Evolutionary conservation across 768 basidiomycete genomes (phyloP).

Genomic region (Thelephora ganbajun): DNA sequence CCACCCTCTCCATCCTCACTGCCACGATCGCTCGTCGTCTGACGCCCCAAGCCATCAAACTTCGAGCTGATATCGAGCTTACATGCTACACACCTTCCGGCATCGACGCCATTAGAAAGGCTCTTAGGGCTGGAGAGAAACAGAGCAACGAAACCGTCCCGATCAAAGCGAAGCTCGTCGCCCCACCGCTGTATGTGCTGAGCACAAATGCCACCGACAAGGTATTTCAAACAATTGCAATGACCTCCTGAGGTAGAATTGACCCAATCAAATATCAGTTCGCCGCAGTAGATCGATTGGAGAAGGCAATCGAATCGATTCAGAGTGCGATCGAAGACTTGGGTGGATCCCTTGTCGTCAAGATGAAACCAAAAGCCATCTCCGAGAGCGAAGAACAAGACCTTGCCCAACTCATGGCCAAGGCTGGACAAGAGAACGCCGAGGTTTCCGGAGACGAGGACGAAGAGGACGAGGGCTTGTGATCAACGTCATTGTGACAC

Average conservation of each 20-base stretch:
- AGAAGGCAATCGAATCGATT: conserved; percentile 87
- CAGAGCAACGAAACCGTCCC: conserved; percentile 83
- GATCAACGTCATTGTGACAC: not conserved
- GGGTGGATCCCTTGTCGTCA: conserved; percentile 79
- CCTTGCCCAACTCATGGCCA: conserved; percentile 92
- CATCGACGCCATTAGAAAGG: conserved; percentile 92
- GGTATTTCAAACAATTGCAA: conserved; percentile 22
- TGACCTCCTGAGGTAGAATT: not conserved
- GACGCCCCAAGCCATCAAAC: conserved; percentile 97
- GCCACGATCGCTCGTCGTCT: conserved; percentile 85
- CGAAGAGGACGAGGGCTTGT: conserved; percentile 41
- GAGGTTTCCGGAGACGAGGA: conserved; percentile 94
- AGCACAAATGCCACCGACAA: conserved; percentile 97
- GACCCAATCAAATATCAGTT: conserved; percentile 27
- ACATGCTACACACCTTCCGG: conserved; percentile 94
- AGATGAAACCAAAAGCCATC: conserved; percentile 99
- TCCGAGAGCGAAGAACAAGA: conserved; percentile 97
- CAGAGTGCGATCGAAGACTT: conserved; percentile 71
- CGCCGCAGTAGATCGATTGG: conserved; percentile 84
- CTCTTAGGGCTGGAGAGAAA: conserved; percentile 77
- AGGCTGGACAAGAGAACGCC: conserved; percentile 85
- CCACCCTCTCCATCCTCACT: conserved; percentile 50
- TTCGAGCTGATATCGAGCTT: conserved; percentile 94
- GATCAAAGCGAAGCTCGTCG: conserved; percentile 94
- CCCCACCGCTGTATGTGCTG: conserved; percentile 91